phyloP scores from a whole-genome alignment of 805 yeast species.

The Saccharomycopsis sp. region DNA sequence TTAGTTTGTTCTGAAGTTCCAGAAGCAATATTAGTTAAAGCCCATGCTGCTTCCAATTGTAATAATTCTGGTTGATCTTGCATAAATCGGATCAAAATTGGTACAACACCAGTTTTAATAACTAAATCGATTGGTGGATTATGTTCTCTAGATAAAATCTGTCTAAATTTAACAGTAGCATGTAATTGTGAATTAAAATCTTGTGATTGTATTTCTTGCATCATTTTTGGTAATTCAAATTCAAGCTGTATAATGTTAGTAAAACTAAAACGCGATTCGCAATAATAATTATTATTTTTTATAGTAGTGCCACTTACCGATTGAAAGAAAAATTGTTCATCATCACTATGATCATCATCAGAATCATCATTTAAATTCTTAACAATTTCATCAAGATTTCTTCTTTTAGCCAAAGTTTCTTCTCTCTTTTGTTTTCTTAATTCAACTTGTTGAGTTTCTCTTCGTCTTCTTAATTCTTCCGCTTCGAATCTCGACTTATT shows the following conservation, averaged over 20 bases:
- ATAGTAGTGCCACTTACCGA: no score
- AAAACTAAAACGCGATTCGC: no score
- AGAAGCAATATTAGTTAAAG: conserved; percentile 95
- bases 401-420: conserved; percentile 87
- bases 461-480: conserved; percentile 95
- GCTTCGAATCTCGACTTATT: conserved; percentile 90
- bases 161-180: conserved; percentile 91
- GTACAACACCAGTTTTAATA: conserved; percentile 89
- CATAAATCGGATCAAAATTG: conserved; percentile 84
- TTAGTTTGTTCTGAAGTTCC: conserved; percentile 87
- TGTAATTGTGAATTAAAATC: conserved; percentile 75
- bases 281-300: no score
- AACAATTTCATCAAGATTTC: conserved; percentile 54
- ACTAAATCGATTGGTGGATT: conserved; percentile 95
- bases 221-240: conserved; percentile 76
- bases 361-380: conserved; percentile 48
- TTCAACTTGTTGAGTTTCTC: conserved; percentile 96
- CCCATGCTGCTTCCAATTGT: conserved; percentile 99
- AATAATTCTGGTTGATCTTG: conserved; percentile 73
- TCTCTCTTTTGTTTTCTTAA: conserved; percentile 95
- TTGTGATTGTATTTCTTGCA: conserved; percentile 67
- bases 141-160: conserved; percentile 85
- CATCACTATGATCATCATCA: conserved; percentile 34
- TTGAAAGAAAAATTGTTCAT: conserved; percentile 23
- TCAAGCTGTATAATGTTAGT: conserved; percentile 33